Conservation (phyloP, 495 filamentous ascomycete species). For the Melanomma pulvis-pyrius region DNA sequence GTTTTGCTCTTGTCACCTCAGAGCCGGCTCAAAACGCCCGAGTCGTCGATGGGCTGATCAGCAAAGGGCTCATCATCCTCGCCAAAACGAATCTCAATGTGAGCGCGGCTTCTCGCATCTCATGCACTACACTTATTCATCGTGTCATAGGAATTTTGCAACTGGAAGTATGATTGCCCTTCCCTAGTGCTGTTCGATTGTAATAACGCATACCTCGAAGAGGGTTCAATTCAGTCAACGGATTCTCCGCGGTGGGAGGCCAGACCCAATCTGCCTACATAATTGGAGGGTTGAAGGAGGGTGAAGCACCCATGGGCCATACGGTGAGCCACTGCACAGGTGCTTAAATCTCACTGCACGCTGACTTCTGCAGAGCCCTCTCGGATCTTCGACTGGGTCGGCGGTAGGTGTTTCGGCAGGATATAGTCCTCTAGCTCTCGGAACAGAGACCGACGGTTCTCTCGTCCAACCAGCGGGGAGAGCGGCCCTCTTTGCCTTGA, state of each 20-base stretch:
- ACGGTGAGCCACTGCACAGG: conserved; percentile 10
- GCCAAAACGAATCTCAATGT: conserved; percentile 15
- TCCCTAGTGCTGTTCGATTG: not conserved
- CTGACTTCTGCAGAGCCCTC: conserved; percentile 8
- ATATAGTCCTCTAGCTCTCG: conserved; percentile 12
- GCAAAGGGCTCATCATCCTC: not conserved
- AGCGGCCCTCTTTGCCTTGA: conserved; percentile 16
- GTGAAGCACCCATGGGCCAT: not conserved
- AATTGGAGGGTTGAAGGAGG: conserved; percentile 5
- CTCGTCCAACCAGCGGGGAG: not conserved
- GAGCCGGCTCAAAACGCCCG: not conserved
- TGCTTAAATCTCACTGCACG: not conserved
- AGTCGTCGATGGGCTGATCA: conserved; percentile 8
- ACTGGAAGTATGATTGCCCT: not conserved
- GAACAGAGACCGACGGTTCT: conserved; percentile 19
- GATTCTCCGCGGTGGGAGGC: conserved; percentile 15
- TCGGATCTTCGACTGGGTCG: conserved; percentile 19
- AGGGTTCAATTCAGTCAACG: not conserved
- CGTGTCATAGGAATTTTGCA: not conserved
- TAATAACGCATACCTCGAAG: not conserved
- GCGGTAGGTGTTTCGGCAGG: conserved; percentile 16
- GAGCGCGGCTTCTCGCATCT: not conserved
- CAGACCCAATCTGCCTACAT: conserved; percentile 20
- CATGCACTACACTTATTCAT: not conserved
- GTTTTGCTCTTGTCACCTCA: not conserved